A percentile compares a stretch with the other conserved stretches of the same genome.
Conservation (phyloP, 2,329 filamentous ascomycete genomes). For the Penicillium sp. region DNA sequence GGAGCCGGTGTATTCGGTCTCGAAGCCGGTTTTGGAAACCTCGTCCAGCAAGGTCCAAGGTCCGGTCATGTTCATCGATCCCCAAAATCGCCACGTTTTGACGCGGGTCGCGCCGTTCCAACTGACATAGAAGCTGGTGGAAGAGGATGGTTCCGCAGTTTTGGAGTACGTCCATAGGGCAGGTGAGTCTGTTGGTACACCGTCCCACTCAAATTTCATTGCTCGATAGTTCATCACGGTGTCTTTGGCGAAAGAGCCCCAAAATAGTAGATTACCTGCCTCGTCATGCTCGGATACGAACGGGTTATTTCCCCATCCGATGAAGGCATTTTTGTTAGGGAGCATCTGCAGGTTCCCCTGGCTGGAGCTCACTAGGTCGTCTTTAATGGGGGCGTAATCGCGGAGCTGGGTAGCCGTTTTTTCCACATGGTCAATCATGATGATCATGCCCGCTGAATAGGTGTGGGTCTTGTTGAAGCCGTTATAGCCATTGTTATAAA, state of each 20-base stretch:
- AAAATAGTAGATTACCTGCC: slow-evolving; percentile 39
- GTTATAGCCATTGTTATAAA: slow-evolving; percentile 45
- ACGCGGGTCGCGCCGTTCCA: slow-evolving; percentile 45
- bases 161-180: slow-evolving; percentile 42
- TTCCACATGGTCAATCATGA: slow-evolving; percentile 37
- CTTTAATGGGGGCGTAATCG: slow-evolving; percentile 29
- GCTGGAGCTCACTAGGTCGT: slow-evolving; percentile 34
- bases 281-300: slow-evolving; percentile 41
- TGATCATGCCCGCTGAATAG: slow-evolving; percentile 41
- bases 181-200: slow-evolving; percentile 41
- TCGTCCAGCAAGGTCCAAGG: slow-evolving; percentile 32
- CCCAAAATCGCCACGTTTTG: slow-evolving; percentile 37
- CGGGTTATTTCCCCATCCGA: slow-evolving; percentile 45
- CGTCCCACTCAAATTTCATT: slow-evolving; percentile 44
- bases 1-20: slow-evolving; percentile 35
- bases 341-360: slow-evolving; percentile 43
- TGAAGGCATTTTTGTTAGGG: slow-evolving; percentile 38
- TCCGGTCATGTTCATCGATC: slow-evolving; percentile 29
- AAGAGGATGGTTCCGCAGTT: slow-evolving; percentile 23
- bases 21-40: slow-evolving; percentile 38
- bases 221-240: slow-evolving; percentile 44
- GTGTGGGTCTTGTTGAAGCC: slow-evolving; percentile 41
- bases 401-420: slow-evolving; percentile 36
- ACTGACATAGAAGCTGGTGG: slow-evolving; percentile 38
- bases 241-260: slow-evolving; percentile 35